Conservation (phyloP, 2,329 filamentous ascomycete genomes). For the Monilinia fructicola region DNA sequence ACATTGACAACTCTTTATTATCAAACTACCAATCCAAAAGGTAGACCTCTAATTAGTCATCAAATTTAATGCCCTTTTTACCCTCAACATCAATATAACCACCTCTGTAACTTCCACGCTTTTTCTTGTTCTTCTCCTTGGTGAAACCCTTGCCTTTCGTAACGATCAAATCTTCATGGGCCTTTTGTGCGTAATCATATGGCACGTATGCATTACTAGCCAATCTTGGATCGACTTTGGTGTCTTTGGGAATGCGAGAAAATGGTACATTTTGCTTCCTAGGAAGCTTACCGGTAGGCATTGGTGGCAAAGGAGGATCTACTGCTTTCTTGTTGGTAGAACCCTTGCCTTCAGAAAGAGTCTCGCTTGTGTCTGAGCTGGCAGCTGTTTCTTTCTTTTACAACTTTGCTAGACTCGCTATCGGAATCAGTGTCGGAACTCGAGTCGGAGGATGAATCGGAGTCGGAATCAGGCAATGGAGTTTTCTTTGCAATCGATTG, state of each 20-base stretch:
- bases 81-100: constrained; percentile 80
- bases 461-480: constrained; percentile 36
- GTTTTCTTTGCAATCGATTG: constrained; percentile 37
- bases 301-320: constrained; percentile 41
- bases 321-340: constrained; percentile 30
- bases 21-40: constrained; percentile 4
- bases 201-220: constrained; percentile 77
- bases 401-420: constrained; percentile 47
- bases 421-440: constrained; percentile 40
- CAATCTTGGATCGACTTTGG: constrained; percentile 66
- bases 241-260: constrained; percentile 71
- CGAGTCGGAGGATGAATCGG: constrained; percentile 41
- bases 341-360: constrained; percentile 37
- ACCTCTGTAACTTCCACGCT: constrained; percentile 85
- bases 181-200: constrained; percentile 86
- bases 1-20: not conserved
- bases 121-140: constrained; percentile 99
- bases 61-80: constrained; percentile 90
- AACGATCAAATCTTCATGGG: constrained; percentile 82
- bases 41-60: constrained; percentile 59
- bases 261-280: constrained; percentile 67
- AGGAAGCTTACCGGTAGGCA: constrained; percentile 36
- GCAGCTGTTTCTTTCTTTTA: constrained; percentile 44
- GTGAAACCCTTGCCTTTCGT: constrained; percentile 97
- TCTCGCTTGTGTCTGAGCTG: constrained; percentile 40